Conservation (phyloP, 2,329 filamentous ascomycete genomes). For the Penicillium sclerotigenum region DNA sequence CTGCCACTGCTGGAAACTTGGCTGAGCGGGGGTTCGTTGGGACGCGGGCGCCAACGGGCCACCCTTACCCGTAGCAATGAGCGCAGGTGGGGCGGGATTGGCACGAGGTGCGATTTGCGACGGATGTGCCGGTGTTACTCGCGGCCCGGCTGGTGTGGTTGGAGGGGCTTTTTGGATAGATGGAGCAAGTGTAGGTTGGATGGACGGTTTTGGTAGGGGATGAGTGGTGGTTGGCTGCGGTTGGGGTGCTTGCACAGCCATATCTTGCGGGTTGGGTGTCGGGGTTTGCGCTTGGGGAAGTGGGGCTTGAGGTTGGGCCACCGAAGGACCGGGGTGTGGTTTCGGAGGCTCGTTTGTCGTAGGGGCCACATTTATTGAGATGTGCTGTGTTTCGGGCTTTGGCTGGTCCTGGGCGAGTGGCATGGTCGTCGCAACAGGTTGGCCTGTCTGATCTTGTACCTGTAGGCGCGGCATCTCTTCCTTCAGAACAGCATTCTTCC, state of each 20-base stretch:
- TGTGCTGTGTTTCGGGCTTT: slow-evolving; percentile 1
- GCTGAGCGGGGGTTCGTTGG: slow-evolving; percentile 27
- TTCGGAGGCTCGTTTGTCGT: slow-evolving; percentile 1
- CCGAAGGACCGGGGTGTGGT: slow-evolving; percentile 8
- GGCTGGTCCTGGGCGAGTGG: slow-evolving; percentile 3
- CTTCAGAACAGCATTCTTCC: slow-evolving; percentile 32
- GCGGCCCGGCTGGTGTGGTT: slow-evolving; percentile 17
- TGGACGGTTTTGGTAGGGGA: slow-evolving; percentile 15
- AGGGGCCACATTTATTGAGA: slow-evolving; percentile 2
- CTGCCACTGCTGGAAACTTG: slow-evolving; percentile 40
- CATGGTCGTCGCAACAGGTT: neutral
- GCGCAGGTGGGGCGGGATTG: slow-evolving; percentile 11
- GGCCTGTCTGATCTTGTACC: slow-evolving; percentile 1
- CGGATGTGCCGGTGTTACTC: slow-evolving; percentile 21
- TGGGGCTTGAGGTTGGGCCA: slow-evolving; percentile 2
- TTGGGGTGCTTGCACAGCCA: slow-evolving; percentile 15
- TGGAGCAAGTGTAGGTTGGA: slow-evolving; percentile 20
- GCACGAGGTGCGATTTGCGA: slow-evolving; percentile 26
- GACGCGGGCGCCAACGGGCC: slow-evolving; percentile 16
- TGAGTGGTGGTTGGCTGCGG: slow-evolving; percentile 22
- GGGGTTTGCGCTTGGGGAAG: slow-evolving; percentile 11
- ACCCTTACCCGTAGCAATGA: slow-evolving; percentile 17
- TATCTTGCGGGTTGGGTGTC: slow-evolving; percentile 5
- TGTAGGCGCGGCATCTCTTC: slow-evolving; percentile 15
- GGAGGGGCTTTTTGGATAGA: slow-evolving; percentile 19